phyloP scores from a whole-genome alignment of 495 filamentous ascomycete species.

The Cenococcum geophilum region DNA sequence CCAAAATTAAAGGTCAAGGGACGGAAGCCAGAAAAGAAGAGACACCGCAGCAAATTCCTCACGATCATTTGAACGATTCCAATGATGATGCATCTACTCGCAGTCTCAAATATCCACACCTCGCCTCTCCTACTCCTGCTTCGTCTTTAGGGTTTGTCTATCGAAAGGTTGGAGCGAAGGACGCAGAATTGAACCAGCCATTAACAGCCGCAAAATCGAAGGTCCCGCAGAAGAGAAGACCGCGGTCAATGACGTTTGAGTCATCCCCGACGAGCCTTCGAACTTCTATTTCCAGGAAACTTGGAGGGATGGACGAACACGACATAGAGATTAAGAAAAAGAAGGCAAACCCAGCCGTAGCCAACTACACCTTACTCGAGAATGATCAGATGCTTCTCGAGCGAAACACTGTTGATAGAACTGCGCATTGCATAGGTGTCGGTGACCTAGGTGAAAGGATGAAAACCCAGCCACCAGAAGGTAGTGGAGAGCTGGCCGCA shows the following conservation, averaged over 20 bases:
- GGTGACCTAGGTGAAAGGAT: no score
- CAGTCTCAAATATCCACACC: background rate
- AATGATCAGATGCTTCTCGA: no score
- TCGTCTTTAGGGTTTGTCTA: constrained; percentile 16
- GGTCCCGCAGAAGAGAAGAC: constrained; percentile 5
- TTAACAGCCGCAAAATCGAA: background rate
- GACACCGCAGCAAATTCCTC: background rate
- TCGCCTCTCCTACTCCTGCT: constrained; percentile 8
- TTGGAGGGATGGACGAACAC: no score
- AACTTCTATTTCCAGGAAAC: no score
- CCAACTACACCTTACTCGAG: no score
- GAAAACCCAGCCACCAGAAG: no score
- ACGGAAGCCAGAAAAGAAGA: background rate
- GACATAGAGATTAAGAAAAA: no score
- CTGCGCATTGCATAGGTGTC: no score
- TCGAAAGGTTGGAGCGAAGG: constrained; percentile 4
- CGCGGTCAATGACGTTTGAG: constrained; percentile 12
- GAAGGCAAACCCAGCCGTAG: no score
- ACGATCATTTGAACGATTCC: background rate
- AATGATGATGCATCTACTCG: background rate
- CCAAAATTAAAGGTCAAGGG: background rate
- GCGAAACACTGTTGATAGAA: no score
- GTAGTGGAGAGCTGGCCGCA: no score
- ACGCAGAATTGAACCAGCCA: background rate
- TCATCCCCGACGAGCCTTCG: constrained; percentile 6